phyloP scores from a whole-genome alignment of 495 filamentous ascomycete genomes.

The Parmelia sp. region DNA sequence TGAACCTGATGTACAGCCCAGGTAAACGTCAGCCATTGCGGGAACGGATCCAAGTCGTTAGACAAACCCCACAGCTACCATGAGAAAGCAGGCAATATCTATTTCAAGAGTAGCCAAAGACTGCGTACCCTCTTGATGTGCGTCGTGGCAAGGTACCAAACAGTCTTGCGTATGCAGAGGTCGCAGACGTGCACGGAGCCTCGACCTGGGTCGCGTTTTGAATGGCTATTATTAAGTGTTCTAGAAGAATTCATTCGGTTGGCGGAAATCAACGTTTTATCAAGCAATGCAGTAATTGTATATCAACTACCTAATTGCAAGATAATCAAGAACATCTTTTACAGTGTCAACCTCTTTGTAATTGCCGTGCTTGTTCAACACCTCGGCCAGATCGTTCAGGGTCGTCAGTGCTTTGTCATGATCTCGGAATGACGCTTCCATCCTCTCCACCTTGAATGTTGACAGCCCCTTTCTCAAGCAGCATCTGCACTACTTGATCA shows the following conservation, averaged over 20 bases:
- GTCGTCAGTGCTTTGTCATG: too few species aligned
- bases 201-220: constrained; percentile 4
- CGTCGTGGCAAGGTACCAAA: not conserved
- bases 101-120: constrained; percentile 12
- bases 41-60: constrained; percentile 6
- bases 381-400: too few species aligned
- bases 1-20: too few species aligned
- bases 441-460: not conserved
- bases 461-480: constrained; percentile 1
- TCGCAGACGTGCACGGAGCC: constrained; percentile 1
- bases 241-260: too few species aligned
- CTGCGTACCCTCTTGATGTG: constrained; percentile 6
- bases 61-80: constrained; percentile 8
- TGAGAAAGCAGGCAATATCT: constrained; percentile 12
- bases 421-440: too few species aligned
- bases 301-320: too few species aligned
- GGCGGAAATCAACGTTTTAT: too few species aligned
- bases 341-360: too few species aligned
- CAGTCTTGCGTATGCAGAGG: constrained; percentile 2
- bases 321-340: too few species aligned
- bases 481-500: not conserved
- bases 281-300: too few species aligned
- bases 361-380: not conserved
- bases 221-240: not conserved
- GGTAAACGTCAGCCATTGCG: constrained; percentile 5